Base-by-base conservation (phyloP, 2,329 filamentous ascomycete species). In the Colletotrichum spinosum region DNA sequence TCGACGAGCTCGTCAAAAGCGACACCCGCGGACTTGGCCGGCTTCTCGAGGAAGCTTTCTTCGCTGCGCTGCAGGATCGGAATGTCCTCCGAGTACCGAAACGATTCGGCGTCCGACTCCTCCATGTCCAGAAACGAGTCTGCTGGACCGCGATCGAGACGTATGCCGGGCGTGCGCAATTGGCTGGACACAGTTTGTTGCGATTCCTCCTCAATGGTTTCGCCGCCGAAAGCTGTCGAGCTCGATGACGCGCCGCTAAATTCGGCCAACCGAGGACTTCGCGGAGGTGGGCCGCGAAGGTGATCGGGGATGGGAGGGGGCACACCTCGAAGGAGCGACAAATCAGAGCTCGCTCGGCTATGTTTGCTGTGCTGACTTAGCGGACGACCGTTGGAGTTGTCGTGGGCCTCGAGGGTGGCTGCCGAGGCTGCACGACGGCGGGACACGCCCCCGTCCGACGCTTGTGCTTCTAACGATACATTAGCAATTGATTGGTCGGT, bases 1-100 rank as follows among this genome's bases (percentile, higher is more conserved):
- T 97, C 93, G 17, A 98, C 93, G 5, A 96, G 81, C 60, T 94
- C 91, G 67, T 92, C 89, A 70, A 90, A 88, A 2, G 81, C 80
- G 15, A 88, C 77, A 2, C 88, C 88, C 2, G 79, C 74, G 53
- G 80, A 76, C 73, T 84, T 88, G 34, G 84, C 25, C 25, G 25
- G 81, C 65, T 80, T 80, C 44, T 86, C 83, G 65, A 87, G 84
- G 17, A 86, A 82, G 61, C 79, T 84, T 57, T 93, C 90, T 64
- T 92, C 90, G 44, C 83, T 86, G 52, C 89, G 84, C 72, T 91
- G 89, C 35, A 91, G 80, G 56, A 89, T 86, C 10, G 90, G 88
- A 57, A 88, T 86, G 53, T 90, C 88, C 61, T 92, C 90, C 1
- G 90, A 89, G 70, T 88, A 88, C 59, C 85, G 82, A 65, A 86